Evolutionary conservation across 768 basidiomycete genomes (phyloP).

Genomic region (Termitomyces sp.): DNA sequence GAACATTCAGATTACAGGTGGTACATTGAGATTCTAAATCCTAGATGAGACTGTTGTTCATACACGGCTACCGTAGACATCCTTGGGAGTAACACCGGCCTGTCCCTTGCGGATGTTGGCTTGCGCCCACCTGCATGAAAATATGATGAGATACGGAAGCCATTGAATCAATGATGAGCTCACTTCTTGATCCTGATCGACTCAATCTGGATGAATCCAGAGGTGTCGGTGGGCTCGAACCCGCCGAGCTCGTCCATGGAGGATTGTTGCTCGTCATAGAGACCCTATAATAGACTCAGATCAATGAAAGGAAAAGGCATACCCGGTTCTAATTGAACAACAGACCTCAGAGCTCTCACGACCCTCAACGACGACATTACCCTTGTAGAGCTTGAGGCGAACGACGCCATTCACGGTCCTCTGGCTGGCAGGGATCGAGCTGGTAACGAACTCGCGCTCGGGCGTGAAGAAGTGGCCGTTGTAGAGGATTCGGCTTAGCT

Average conservation of each 20-base stretch:
- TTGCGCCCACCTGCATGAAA: constrained; percentile 71
- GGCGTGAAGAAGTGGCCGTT: constrained; percentile 99
- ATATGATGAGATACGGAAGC: constrained; percentile 1
- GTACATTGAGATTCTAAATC: not conserved
- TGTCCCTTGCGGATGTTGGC: constrained; percentile 84
- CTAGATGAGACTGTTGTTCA: constrained; percentile 16
- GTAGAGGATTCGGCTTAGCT: constrained; percentile 89
- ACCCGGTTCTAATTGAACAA: not conserved
- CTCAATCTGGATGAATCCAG: constrained; percentile 96
- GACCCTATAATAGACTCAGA: constrained; percentile 44
- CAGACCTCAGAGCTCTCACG: constrained; percentile 81
- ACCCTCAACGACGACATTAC: constrained; percentile 93
- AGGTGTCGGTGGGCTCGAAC: constrained; percentile 93
- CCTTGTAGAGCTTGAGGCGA: constrained; percentile 90
- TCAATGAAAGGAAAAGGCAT: not conserved
- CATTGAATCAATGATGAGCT: constrained; percentile 21
- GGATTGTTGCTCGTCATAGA: constrained; percentile 93
- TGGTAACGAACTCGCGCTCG: constrained; percentile 92
- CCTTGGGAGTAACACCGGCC: constrained; percentile 68
- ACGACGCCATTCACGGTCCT: constrained; percentile 95
- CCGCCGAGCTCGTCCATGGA: constrained; percentile 99
- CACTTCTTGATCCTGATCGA: constrained; percentile 98
- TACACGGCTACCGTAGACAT: constrained; percentile 72
- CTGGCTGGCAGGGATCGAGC: constrained; percentile 90
- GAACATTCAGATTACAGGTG: not conserved